Evolutionary conservation across 2,329 filamentous ascomycete species (phyloP).

Genomic region (Aspergillus arachidicola): DNA sequence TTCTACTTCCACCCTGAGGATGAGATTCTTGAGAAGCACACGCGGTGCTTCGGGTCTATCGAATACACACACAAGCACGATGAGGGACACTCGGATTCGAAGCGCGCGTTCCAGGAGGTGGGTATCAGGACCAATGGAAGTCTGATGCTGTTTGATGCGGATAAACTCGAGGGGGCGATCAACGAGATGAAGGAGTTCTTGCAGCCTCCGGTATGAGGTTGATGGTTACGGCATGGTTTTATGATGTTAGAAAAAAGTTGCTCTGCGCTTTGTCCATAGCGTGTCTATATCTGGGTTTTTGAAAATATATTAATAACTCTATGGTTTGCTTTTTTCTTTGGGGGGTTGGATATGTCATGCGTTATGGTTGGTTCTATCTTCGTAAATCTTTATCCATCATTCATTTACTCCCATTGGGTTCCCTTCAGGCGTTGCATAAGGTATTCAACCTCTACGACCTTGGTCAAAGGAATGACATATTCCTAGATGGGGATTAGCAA

Average conservation of each 20-base stretch:
- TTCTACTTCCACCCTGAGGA: constrained; percentile 98
- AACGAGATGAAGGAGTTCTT: constrained; percentile 77
- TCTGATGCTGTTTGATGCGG: constrained; percentile 82
- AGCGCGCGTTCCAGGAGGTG: constrained; percentile 90
- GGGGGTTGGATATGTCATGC: not conserved
- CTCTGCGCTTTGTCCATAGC: constrained; percentile 6
- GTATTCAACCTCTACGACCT: constrained; percentile 97
- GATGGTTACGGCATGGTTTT: constrained; percentile 5
- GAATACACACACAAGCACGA: constrained; percentile 77
- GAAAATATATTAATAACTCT: constrained; percentile 5
- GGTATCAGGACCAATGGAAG: constrained; percentile 83
- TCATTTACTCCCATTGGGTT: constrained; percentile 50
- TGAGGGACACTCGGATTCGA: constrained; percentile 83
- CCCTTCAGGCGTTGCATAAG: constrained; percentile 83
- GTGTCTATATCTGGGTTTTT: constrained; percentile 2
- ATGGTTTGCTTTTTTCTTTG: not conserved
- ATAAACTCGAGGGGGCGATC: constrained; percentile 74
- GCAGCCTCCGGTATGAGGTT: constrained; percentile 49
- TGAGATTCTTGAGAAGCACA: constrained; percentile 79
- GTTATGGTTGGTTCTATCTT: not conserved
- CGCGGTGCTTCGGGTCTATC: constrained; percentile 69
- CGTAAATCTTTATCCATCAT: not conserved
- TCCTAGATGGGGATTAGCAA: constrained; percentile 39
- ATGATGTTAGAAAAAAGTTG: constrained; percentile 7
- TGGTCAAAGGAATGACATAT: constrained; percentile 96